Evolutionary conservation across 495 filamentous ascomycete genomes (phyloP).

Genomic region (Hyaloscypha variabilis): DNA sequence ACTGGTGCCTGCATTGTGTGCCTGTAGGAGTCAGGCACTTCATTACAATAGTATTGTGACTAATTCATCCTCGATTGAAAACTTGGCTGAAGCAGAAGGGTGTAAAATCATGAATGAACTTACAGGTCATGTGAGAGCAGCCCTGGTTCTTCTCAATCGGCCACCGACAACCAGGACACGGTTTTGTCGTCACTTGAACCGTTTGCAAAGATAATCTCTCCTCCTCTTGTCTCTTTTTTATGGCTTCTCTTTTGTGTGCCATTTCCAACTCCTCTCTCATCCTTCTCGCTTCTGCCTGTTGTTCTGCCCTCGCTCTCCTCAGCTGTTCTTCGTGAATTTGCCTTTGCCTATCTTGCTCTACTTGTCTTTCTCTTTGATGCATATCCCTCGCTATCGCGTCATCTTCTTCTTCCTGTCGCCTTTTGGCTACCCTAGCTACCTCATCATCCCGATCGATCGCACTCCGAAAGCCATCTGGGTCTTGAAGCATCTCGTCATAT

Average conservation of each 20-base stretch:
- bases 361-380: conserved; percentile 6
- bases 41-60: not conserved
- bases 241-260: not conserved
- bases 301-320: not conserved
- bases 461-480: conserved; percentile 12
- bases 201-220: conserved; percentile 6
- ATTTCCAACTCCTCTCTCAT: not conserved
- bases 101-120: conserved; percentile 1
- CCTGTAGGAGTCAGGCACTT: conserved; percentile 19
- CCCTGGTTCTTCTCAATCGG: conserved; percentile 22
- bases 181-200: conserved; percentile 16
- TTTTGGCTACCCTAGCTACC: not conserved
- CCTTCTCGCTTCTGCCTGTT: not conserved
- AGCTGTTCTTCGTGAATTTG: not conserved
- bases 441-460: conserved; percentile 7
- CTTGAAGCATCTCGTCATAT: conserved; percentile 17
- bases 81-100: not conserved
- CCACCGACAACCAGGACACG: conserved; percentile 20
- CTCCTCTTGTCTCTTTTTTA: conserved; percentile 9
- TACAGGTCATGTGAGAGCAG: conserved; percentile 22
- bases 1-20: conserved; percentile 19
- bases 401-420: conserved; percentile 8
- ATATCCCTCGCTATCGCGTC: not conserved
- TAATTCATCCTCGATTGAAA: not conserved
- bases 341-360: conserved; percentile 14